Base-by-base conservation (phyloP, 2,329 filamentous ascomycete species). In the Sordariomycetes sp. region DNA sequence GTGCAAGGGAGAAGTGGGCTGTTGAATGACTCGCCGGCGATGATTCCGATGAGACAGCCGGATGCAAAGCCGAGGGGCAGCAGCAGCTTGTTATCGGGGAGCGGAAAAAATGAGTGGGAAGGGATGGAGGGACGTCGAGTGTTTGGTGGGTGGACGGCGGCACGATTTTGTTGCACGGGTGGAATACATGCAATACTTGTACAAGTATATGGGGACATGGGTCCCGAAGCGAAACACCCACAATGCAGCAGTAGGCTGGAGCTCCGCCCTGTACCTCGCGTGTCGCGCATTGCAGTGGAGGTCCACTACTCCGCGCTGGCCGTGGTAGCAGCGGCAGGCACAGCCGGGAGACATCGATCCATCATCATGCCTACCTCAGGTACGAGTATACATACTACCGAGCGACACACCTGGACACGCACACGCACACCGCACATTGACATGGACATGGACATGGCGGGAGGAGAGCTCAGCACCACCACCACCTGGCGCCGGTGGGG, bases 41-140 rank as follows among this genome's bases (percentile, higher is more conserved):
- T 12, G 16, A 25, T 57, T 28, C 28, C 24, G 25, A n/a, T 40
- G 25, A 18, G 55, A 51, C 55, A 57, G 40, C 37, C 55, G 50
- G 43, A 57, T 51, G 43, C 55, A 40, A 57, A 43, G 55, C 55
- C 50, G 24, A 35, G 43, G 35, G 46, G 43, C 34, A 25, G 50
- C 55, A 55, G 50, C 55, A 55, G n/a, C n/a, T n/a, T n/a, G n/a
- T 28, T 57, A 12, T 25, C 25, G 43, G 25, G 55, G 32, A 32
- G 55, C 40, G 43, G 25, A 34, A 50, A 20, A 50, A 20, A 32
- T 11, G 50, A 34, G 43, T n/a, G n/a, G 25, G 32, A 51, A 32
- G 43, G 55, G 34, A 50, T 22, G 55, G 34, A 50, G 18, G 55
- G 55, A 22, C 43, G 20, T 35, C 3, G 35, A n/a, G 28, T n/a